A percentile compares a stretch with the other conserved stretches of the same genome.
Conservation (phyloP, 257 asterid species). For the Salvia rosmarinus region DNA sequence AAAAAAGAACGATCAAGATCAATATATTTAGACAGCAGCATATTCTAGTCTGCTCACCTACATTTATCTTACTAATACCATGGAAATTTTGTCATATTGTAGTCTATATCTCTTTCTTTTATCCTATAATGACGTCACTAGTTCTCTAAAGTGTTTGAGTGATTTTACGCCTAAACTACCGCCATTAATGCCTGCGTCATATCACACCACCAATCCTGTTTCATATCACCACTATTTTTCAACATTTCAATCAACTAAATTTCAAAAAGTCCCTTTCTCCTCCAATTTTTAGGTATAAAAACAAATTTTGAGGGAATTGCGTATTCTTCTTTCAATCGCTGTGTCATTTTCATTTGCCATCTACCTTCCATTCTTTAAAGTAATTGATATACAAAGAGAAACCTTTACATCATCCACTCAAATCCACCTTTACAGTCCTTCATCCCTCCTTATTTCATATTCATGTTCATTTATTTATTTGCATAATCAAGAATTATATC, state of each 20-base stretch:
- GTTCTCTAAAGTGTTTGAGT: neutral
- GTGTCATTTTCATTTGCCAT: conserved; percentile 28
- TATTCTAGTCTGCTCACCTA: neutral
- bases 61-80: neutral
- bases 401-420: conserved; percentile 3
- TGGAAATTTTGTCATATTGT: neutral
- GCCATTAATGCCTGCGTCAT: conserved; percentile 15
- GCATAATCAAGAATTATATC: neutral
- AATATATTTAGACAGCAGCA: too few species aligned
- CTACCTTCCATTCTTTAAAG: conserved; percentile 11
- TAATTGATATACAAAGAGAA: conserved; percentile 18
- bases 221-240: neutral
- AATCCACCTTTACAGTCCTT: conserved; percentile 7
- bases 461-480: neutral
- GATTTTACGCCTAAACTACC: conserved; percentile 27
- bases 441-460: neutral
- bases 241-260: conserved; percentile 10
- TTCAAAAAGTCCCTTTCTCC: neutral
- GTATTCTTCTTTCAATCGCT: neutral
- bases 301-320: neutral
- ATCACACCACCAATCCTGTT: neutral
- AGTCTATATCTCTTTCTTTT: neutral
- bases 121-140: neutral
- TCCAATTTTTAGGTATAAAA: conserved; percentile 4
- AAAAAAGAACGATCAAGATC: too few species aligned